Conservation (phyloP, 306 rosid genomes). For the Medicago lupulina region DNA sequence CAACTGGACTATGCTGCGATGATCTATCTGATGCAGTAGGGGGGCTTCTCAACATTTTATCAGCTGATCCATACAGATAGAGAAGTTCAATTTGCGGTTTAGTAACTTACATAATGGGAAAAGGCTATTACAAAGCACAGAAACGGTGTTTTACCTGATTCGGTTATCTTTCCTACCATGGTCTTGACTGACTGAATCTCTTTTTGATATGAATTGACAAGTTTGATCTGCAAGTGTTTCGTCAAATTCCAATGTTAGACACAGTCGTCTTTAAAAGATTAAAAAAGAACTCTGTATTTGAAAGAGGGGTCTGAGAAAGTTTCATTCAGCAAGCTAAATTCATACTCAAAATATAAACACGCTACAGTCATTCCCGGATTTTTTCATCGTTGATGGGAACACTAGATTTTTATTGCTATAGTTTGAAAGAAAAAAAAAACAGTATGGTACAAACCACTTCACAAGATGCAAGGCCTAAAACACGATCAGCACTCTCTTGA, state of each 20-base stretch:
- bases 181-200: constrained; percentile 65
- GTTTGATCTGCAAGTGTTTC: constrained; percentile 63
- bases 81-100: constrained; percentile 17
- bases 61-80: constrained; percentile 43
- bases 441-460: constrained; percentile 65
- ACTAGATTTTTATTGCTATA: not conserved
- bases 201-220: constrained; percentile 58
- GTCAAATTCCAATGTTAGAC: constrained; percentile 15
- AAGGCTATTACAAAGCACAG: not conserved
- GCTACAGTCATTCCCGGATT: constrained; percentile 6
- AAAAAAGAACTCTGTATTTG: not conserved
- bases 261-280: not conserved
- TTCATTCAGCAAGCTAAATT: constrained; percentile 26
- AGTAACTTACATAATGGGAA: not conserved
- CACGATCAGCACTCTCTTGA: constrained; percentile 67
- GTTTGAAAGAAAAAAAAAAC: not conserved
- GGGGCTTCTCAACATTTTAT: constrained; percentile 44
- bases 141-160: constrained; percentile 66
- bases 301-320: constrained; percentile 2
- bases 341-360: constrained; percentile 22
- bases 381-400: not conserved
- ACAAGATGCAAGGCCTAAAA: constrained; percentile 62
- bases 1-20: constrained; percentile 45
- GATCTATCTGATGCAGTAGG: constrained; percentile 46
- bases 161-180: constrained; percentile 52